phyloP scores from a whole-genome alignment of 2,329 filamentous ascomycete genomes.

The Xenoacremonium recifei region DNA sequence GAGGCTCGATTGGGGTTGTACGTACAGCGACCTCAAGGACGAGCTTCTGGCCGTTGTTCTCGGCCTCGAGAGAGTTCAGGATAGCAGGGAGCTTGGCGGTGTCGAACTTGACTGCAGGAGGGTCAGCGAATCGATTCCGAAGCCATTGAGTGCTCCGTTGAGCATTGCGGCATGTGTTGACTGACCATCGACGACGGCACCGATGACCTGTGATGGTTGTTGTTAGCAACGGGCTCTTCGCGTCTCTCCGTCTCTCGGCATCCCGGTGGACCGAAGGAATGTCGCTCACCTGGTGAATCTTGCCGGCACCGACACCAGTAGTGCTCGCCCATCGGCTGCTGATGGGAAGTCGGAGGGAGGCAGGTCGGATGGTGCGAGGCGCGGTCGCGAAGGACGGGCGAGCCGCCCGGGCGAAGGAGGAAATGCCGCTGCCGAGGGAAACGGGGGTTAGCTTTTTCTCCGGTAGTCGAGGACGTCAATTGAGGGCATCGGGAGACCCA shows the following conservation, averaged over 20 bases:
- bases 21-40: conserved; percentile 94
- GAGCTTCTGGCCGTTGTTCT: conserved; percentile 91
- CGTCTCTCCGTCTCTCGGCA: too few species aligned
- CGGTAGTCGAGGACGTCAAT: too few species aligned
- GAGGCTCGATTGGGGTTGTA: conserved; percentile 12
- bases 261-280: conserved; percentile 20
- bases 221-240: conserved; percentile 31
- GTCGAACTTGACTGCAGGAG: conserved; percentile 86
- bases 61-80: conserved; percentile 92
- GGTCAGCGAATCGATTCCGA: conserved; percentile 21
- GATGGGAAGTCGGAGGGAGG: conserved; percentile 53
- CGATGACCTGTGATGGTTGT: conserved; percentile 81
- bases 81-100: conserved; percentile 90
- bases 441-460: conserved; percentile 35
- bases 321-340: conserved; percentile 60
- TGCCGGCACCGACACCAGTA: conserved; percentile 58
- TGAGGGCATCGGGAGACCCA: conserved; percentile 45
- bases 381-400: conserved; percentile 60
- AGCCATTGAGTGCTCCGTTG: conserved; percentile 6
- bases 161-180: conserved; percentile 28
- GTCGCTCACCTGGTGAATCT: conserved; percentile 64
- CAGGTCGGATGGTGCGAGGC: conserved; percentile 56
- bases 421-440: conserved; percentile 58
- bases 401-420: conserved; percentile 61
- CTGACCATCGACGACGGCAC: conserved; percentile 98